phyloP scores from a whole-genome alignment of 768 basidiomycete genomes.

The Leccinum aurantiacum region DNA sequence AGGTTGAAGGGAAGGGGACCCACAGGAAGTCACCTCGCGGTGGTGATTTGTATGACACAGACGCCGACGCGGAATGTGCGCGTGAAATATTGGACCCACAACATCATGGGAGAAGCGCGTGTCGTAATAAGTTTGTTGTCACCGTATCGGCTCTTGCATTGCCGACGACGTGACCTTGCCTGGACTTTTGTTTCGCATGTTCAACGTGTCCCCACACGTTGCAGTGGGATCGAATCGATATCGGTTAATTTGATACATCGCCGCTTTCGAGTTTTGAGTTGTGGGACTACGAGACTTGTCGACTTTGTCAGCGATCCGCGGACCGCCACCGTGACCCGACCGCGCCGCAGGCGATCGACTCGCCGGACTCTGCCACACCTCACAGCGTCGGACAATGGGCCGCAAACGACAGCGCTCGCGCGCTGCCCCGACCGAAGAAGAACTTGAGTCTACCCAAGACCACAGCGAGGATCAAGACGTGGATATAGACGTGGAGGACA shows the following conservation, averaged over 20 bases:
- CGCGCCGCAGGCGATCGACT: too few relatives aligned
- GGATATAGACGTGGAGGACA: slow-evolving; percentile 5
- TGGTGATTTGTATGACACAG: neutral
- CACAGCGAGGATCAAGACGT: neutral
- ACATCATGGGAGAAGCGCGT: neutral
- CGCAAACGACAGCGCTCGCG: slow-evolving; percentile 53
- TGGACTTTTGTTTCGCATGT: neutral
- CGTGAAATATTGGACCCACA: neutral
- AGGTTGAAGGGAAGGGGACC: neutral
- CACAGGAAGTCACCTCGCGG: neutral
- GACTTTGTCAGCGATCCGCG: neutral
- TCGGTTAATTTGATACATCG: too few relatives aligned
- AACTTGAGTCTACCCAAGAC: slow-evolving; percentile 12
- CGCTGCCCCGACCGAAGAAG: slow-evolving; percentile 33
- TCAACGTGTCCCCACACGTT: neutral
- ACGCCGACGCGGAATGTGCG: neutral
- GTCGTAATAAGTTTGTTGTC: too few relatives aligned
- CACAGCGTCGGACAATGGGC: slow-evolving; percentile 15
- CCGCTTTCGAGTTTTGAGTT: too few relatives aligned
- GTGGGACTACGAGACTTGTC: too few relatives aligned
- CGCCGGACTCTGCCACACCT: neutral
- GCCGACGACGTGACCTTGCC: neutral
- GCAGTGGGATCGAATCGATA: too few relatives aligned
- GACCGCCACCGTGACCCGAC: too few relatives aligned
- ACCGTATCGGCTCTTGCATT: neutral